Conservation (phyloP, 495 filamentous ascomycete genomes). For the Copromyces sp. region DNA sequence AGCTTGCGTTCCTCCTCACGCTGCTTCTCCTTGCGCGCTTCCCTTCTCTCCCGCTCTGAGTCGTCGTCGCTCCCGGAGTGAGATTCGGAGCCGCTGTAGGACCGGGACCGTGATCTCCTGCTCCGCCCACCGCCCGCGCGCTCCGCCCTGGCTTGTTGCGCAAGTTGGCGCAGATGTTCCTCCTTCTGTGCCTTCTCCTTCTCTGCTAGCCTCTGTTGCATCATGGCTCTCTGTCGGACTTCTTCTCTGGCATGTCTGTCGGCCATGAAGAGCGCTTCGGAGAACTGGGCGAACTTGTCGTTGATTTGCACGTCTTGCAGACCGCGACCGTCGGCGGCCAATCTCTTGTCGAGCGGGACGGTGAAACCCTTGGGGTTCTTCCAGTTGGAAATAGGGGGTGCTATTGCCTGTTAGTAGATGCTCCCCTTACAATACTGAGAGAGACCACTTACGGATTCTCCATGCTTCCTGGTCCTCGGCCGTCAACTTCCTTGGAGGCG, state of each 20-base stretch:
- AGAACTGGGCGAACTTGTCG: constrained; percentile 96
- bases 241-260: constrained; percentile 94
- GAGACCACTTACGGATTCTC: constrained; percentile 50
- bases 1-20: constrained; percentile 80
- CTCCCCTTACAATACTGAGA: background rate
- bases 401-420: background rate
- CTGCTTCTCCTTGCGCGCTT: constrained; percentile 64
- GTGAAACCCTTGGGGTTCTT: constrained; percentile 99
- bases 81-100: constrained; percentile 44
- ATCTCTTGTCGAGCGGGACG: constrained; percentile 87
- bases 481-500: constrained; percentile 86
- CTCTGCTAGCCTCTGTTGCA: constrained; percentile 95
- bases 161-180: constrained; percentile 79
- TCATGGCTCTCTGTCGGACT: constrained; percentile 79
- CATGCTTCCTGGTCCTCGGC: constrained; percentile 96
- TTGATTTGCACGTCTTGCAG: constrained; percentile 95
- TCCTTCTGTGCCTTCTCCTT: constrained; percentile 93
- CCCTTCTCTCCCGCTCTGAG: constrained; percentile 68
- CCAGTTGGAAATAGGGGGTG: constrained; percentile 93
- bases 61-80: constrained; percentile 51
- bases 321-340: constrained; percentile 90
- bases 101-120: constrained; percentile 39
- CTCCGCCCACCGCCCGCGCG: constrained; percentile 44
- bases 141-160: constrained; percentile 84
- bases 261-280: constrained; percentile 86